Evolutionary conservation across 1,139 yeast species (phyloP), one percentile per base, ranked within the genome.

Genomic region (Geotrichum cucujoidarum): DNA sequence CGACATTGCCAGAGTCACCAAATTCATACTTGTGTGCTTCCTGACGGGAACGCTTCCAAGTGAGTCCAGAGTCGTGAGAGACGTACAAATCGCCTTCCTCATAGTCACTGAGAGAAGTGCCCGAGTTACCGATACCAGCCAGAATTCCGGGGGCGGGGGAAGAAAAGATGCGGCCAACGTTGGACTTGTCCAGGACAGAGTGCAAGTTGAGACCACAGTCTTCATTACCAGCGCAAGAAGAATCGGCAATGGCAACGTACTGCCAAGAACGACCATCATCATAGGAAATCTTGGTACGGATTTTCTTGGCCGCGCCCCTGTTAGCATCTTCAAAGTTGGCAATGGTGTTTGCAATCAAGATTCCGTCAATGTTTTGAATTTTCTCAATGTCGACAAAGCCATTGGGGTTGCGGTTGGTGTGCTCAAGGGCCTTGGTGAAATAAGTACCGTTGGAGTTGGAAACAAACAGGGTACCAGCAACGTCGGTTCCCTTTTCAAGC

Each of bases 1-100:
- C 75, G 4, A 87, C 64, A 61, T 87, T 87, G 43, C 95, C 97
- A 51, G 78, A 77, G 64, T 88, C 95, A 48, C 94, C 95, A 67
- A 81, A 83, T 0, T 83, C 72, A 55, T 77, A 81, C 4, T 73
- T 60, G 40, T 79, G 71, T 1, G 89, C 80, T 35, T 71, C 75
- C 35, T 78, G 77, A 22, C 80, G 59, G 0, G 80, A 76, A 50
- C 71, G 62, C 35, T 65, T 65, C 96, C 96, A 89, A 0, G 81
- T 68, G 6, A 74, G 64, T 20, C 96, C 96, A 33, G 89, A 92
- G 65, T 88, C 88, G 53, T 86, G 74, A 0, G 95, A 85, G 4
- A 85, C 60, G 63, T 73, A 87, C 33, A 70, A 57, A 48, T 69
- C 65, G 29, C 69, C 60, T 13, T 63, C 57, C 7, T 55, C 55